Evolutionary conservation across 2,329 filamentous ascomycete species (phyloP), one percentile per base, ranked within the genome.

Genomic region (Cladobotryum protrusum): DNA sequence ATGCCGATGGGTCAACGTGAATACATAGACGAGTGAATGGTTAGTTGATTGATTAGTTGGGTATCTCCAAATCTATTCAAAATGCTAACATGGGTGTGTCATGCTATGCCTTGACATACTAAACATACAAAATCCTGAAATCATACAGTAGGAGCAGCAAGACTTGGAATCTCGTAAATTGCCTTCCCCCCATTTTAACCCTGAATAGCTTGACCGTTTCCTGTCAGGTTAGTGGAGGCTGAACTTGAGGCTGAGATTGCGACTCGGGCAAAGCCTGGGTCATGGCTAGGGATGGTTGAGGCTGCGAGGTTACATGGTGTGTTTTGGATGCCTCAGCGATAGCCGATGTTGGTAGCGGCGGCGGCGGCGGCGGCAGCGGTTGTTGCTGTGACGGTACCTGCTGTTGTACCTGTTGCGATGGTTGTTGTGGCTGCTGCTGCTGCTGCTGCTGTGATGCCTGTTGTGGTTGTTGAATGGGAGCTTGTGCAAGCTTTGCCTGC

Each of bases 381-480:
- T 11, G 14, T 41, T 45, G 48, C 6, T 47, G 36, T 15, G 48
- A 24, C 24, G 35, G 35, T 7, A 24, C 29, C 11, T n/a, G 8
- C 8, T 47, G 39, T 11, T 47, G 49, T 3, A 18, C n/a, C 20
- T 29, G 42, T 44, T n/a, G 17, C 11, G 18, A 35, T n/a, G 49
- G 36, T 32, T 49, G 50, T 11, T 42, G 48, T 17, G 14, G 48
- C 13, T 15, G 48, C 36, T 34, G 50, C 35, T 34, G 43, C 8
- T 3, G 13, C 14, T 42, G 40, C 12, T 19, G 19, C 19, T 42
- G 15, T 17, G 41, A 24, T 9, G 50, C 24, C 8, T 51, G 49
- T 15, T 20, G 39, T 3, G 49, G 41, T 17, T 50, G 41, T 24
- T 51, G 36, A 37, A 49, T 36, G 24, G 53, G 39, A 5, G 47